Base-by-base conservation (phyloP, 345 rosid species). In the Triadica sebifera region DNA sequence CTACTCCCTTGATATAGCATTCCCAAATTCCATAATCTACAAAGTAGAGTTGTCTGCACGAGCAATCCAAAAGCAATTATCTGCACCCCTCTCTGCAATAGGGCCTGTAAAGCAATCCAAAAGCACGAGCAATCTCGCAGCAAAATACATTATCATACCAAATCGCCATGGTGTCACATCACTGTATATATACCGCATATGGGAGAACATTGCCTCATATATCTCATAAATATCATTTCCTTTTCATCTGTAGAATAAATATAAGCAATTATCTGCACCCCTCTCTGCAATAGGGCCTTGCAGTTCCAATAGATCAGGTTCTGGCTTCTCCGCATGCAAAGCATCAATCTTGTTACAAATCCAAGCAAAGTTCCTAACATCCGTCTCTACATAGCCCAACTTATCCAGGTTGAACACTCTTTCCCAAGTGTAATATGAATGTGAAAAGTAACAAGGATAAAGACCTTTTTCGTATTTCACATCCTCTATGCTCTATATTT, bases 361-460 rank as follows among this genome's bases (percentile, higher is more conserved):
- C 75, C 93, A 85, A 51, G 91, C 89, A 69, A 93, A 93, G 78
- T 93, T 91, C 53, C 97, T 87, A 65, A 91, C 97, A 77, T 91
- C 97, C 73, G 88, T 90, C 82, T 91, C 97, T 39, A 93, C 86
- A 76, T 86, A 93, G 52, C 92, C 93, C 69, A 93, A 78, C 56
- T 29, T 93, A 87, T 8, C 98, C 96, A 43, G 90, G 81, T 77
- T 83, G 90, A 60, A 91, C 89, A 57, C 98, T 91, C n/a, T n/a
- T n/a, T n/a, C n/a, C n/a, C n/a, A n/a, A n/a, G n/a, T 41, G 8
- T 41, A 41, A 41, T 8, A 41, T 41, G 8, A 41, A 41, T 41
- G 45, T 41, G 51, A 24, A 25, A 47, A 46, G 20, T 66, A 46
- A 66, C 70, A 46, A 67, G 43, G 25, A 8, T 15, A 38, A 9